Conservation (phyloP, 495 filamentous ascomycete species). For the Geopyxis carbonaria region DNA sequence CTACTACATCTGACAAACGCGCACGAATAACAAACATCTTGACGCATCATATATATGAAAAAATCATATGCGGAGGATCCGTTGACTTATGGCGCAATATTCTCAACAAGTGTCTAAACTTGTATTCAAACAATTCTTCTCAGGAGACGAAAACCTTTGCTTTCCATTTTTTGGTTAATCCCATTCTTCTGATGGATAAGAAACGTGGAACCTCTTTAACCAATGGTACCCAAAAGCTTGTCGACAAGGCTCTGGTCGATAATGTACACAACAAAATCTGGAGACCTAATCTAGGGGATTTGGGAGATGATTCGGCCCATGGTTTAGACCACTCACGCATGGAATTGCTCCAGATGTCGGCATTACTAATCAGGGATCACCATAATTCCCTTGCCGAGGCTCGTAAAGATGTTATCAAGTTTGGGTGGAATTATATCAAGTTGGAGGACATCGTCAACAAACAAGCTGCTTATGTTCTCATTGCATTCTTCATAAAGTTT, state of each 20-base stretch:
- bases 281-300: slow-evolving; percentile 70
- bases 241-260: slow-evolving; percentile 79
- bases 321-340: slow-evolving; percentile 91
- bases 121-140: slow-evolving; percentile 59
- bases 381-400: slow-evolving; percentile 66
- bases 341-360: slow-evolving; percentile 86
- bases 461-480: slow-evolving; percentile 90
- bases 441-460: slow-evolving; percentile 99
- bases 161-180: slow-evolving; percentile 83
- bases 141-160: slow-evolving; percentile 88
- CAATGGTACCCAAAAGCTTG: slow-evolving; percentile 53
- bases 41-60: slow-evolving; percentile 63
- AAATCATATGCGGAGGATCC: slow-evolving; percentile 69
- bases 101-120: slow-evolving; percentile 69
- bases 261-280: slow-evolving; percentile 85
- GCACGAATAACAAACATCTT: slow-evolving; percentile 51
- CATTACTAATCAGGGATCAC: slow-evolving; percentile 88
- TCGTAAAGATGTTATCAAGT: slow-evolving; percentile 96
- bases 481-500: slow-evolving; percentile 91
- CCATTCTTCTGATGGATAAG: slow-evolving; percentile 92
- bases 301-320: slow-evolving; percentile 64
- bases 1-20: slow-evolving; percentile 65
- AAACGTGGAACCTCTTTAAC: slow-evolving; percentile 29
- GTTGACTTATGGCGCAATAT: slow-evolving; percentile 77
- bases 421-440: slow-evolving; percentile 94